Percentiles rank a stretch among this genome's conserved stretches.
Conservation (phyloP, 441 rosid species). For the Jatropha multifida region DNA sequence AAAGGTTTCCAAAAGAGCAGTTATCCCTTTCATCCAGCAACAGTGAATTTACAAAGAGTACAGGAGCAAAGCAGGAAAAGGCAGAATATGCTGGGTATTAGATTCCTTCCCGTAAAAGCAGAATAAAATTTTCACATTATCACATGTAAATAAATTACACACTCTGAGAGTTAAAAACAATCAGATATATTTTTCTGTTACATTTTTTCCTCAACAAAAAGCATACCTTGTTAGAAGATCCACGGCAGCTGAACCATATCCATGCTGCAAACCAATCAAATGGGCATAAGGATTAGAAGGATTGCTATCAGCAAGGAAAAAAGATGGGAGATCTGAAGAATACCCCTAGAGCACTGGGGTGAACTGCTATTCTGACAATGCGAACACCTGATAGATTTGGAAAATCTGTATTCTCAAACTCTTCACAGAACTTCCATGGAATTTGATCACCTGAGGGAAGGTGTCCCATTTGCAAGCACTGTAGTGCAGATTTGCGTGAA, state of each 20-base stretch:
- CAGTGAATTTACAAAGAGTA: no score
- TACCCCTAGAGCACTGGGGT: slow-evolving; percentile 90
- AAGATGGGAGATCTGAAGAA: slow-evolving; percentile 14
- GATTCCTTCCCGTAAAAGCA: no score
- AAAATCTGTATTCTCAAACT: slow-evolving; percentile 65
- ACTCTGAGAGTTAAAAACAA: neutral
- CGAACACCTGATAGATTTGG: slow-evolving; percentile 93
- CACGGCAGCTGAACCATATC: slow-evolving; percentile 94
- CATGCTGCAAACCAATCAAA: slow-evolving; percentile 50
- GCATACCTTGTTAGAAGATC: slow-evolving; percentile 71
- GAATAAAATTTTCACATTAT: no score
- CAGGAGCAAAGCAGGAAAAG: no score
- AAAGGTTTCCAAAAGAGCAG: no score
- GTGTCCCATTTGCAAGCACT: slow-evolving; percentile 67
- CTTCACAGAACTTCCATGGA: slow-evolving; percentile 61
- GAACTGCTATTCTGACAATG: slow-evolving; percentile 90
- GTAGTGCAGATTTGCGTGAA: slow-evolving; percentile 70
- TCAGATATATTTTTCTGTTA: neutral
- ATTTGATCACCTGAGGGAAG: slow-evolving; percentile 91
- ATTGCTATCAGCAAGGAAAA: neutral
- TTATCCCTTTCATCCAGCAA: no score
- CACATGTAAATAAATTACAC: no score
- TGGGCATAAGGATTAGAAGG: slow-evolving; percentile 1
- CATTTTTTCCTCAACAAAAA: neutral
- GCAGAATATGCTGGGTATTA: no score